phyloP scores from a whole-genome alignment of 257 asterid species.

The Handroanthus guayacan region DNA sequence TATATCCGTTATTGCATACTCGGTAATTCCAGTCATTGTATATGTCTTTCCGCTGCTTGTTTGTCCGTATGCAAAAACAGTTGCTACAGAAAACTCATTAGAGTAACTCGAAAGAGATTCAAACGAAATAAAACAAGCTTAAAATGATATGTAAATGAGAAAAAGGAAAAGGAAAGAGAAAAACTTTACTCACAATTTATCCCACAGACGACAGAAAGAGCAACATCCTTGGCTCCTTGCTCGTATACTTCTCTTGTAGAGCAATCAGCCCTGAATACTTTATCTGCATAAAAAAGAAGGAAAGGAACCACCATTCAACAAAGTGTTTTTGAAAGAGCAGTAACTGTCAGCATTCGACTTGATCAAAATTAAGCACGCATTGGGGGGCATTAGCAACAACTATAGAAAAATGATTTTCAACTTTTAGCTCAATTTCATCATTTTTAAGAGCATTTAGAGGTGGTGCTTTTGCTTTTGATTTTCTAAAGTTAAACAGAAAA shows the following conservation, averaged over 20 bases:
- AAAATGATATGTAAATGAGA: neutral
- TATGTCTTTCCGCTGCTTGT: constrained; percentile 92
- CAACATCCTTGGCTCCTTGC: constrained; percentile 83
- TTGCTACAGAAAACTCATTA: constrained; percentile 58
- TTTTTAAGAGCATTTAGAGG: no score
- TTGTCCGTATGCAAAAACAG: constrained; percentile 87
- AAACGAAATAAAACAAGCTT: neutral
- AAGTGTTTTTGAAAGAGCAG: neutral
- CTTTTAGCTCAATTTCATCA: neutral
- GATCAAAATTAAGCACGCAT: no score
- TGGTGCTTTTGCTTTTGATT: no score
- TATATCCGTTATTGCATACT: constrained; percentile 79
- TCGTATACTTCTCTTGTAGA: constrained; percentile 83
- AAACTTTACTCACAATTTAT: constrained; percentile 65
- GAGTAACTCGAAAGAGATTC: neutral
- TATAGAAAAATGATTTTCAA: no score
- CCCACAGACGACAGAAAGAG: constrained; percentile 79
- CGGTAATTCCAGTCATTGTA: constrained; percentile 90
- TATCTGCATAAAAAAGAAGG: constrained; percentile 53
- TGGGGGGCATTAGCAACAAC: no score
- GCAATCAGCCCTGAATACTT: constrained; percentile 73
- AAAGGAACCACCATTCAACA: neutral
- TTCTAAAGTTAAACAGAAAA: no score
- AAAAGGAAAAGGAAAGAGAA: neutral
- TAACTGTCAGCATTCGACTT: no score